phyloP scores from a whole-genome alignment of 768 basidiomycete genomes.

The Lepiota venenata region DNA sequence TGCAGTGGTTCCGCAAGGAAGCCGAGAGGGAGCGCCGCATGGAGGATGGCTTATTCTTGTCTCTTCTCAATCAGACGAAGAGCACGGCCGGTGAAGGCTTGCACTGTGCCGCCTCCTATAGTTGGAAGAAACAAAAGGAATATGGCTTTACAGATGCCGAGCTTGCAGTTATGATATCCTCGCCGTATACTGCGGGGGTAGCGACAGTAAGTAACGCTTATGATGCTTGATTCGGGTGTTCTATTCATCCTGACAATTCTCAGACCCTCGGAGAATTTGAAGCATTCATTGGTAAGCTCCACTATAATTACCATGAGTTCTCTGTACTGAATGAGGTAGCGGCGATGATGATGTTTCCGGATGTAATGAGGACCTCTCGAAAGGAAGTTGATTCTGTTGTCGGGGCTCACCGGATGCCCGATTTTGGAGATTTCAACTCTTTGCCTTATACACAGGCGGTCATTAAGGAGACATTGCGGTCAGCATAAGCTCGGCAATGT shows the following conservation, averaged over 20 bases:
- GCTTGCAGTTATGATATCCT: slow-evolving; percentile 31
- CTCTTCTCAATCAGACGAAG: slow-evolving; percentile 19
- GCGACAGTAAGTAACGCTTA: slow-evolving; percentile 20
- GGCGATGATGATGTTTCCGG: slow-evolving; percentile 30
- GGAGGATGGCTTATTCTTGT: slow-evolving; percentile 20
- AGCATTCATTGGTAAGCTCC: slow-evolving; percentile 14
- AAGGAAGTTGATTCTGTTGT: slow-evolving; percentile 31
- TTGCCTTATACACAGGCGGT: slow-evolving; percentile 24
- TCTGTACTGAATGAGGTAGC: slow-evolving; percentile 13
- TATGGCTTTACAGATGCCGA: slow-evolving; percentile 40
- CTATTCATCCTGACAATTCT: neutral
- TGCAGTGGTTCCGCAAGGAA: slow-evolving; percentile 27
- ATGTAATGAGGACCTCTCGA: slow-evolving; percentile 28
- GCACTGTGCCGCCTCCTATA: slow-evolving; percentile 31
- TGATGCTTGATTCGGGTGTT: neutral
- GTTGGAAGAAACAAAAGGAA: slow-evolving; percentile 35
- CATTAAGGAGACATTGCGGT: slow-evolving; percentile 22
- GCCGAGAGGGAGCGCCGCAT: slow-evolving; percentile 17
- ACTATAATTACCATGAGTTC: neutral
- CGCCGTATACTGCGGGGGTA: slow-evolving; percentile 26
- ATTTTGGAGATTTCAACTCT: slow-evolving; percentile 24
- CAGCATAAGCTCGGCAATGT: neutral
- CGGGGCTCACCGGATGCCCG: slow-evolving; percentile 27
- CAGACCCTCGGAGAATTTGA: slow-evolving; percentile 16
- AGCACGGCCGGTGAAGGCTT: slow-evolving; percentile 15